These are phyloP conservation scores for Globisporangium radiosum DNA, from an alignment of 352 stramenopile species.

Conservation along the genomic window DNA sequence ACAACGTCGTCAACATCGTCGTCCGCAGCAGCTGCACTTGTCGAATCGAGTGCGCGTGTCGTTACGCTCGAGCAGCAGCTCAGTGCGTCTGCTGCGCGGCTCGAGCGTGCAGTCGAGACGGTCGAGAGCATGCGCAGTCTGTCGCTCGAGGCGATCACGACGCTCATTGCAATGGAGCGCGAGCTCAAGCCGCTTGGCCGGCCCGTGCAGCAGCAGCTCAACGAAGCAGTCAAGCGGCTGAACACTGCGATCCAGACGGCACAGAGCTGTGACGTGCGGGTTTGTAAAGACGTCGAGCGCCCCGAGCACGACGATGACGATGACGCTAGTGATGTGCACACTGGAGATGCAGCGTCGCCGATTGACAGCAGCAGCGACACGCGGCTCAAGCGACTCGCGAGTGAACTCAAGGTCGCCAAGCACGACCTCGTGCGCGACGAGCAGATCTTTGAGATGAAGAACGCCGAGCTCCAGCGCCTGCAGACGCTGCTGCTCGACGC, in stretches of 20 bases:
- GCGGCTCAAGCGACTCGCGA: constrained; percentile 22
- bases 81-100: constrained; percentile 28
- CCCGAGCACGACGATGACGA: constrained; percentile 8
- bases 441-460: constrained; percentile 86
- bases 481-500: constrained; percentile 51
- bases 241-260: constrained; percentile 62
- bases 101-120: constrained; percentile 30
- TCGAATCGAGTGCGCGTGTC: neutral
- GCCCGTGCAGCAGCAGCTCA: constrained; percentile 69
- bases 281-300: constrained; percentile 17
- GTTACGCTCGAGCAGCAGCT: constrained; percentile 20
- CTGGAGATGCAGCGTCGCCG: neutral
- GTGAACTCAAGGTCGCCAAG: constrained; percentile 61
- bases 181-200: constrained; percentile 68
- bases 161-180: constrained; percentile 68
- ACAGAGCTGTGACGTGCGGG: constrained; percentile 29
- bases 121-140: constrained; percentile 52
- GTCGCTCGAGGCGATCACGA: constrained; percentile 60
- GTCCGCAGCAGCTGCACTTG: neutral
- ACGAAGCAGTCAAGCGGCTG: constrained; percentile 74
- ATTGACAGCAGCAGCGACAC: constrained; percentile 11
- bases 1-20: neutral
- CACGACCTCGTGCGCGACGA: constrained; percentile 64
- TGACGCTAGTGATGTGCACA: neutral
- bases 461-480: constrained; percentile 56